Evolutionary conservation across 257 asterid genomes (phyloP).

Genomic region (Solanum virginianum): DNA sequence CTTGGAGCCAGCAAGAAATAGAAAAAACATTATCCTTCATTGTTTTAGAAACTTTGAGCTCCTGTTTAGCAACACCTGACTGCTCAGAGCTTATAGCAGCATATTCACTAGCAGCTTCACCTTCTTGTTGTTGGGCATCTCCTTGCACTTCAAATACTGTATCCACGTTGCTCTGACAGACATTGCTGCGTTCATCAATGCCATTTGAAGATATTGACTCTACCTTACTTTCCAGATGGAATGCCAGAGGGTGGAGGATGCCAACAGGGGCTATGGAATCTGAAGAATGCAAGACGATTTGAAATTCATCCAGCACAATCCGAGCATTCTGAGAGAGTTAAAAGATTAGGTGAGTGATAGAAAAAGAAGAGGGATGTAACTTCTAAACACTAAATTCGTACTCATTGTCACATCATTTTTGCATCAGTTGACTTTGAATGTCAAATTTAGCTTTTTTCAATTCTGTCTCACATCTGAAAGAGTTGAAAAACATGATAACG

Average conservation of each 20-base stretch:
- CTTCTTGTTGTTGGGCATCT: slow-evolving; percentile 28
- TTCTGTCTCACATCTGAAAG: slow-evolving; percentile 59
- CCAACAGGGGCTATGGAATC: slow-evolving; percentile 93
- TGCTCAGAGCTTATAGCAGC: slow-evolving; percentile 14
- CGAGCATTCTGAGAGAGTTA: slow-evolving; percentile 65
- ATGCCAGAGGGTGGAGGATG: slow-evolving; percentile 83
- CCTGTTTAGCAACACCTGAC: slow-evolving; percentile 18
- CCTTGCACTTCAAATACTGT: slow-evolving; percentile 65
- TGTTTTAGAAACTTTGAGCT: slow-evolving; percentile 44
- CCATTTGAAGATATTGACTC: slow-evolving; percentile 23
- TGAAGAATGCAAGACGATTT: slow-evolving; percentile 71
- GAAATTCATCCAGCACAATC: slow-evolving; percentile 76
- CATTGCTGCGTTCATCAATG: slow-evolving; percentile 14
- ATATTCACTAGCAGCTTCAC: slow-evolving; percentile 15
- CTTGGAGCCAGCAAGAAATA: slow-evolving; percentile 71
- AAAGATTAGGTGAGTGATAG: not conserved
- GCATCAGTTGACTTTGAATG: not conserved
- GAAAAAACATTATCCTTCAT: slow-evolving; percentile 45
- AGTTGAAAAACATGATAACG: not conserved
- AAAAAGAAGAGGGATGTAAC: not conserved
- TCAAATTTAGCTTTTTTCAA: not conserved
- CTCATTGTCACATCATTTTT: not conserved
- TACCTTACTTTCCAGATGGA: slow-evolving; percentile 65
- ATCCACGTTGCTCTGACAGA: slow-evolving; percentile 21
- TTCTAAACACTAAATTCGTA: not conserved